Base-by-base conservation (phyloP, 2,329 filamentous ascomycete genomes). In the Pseudogymnoascus sp. region DNA sequence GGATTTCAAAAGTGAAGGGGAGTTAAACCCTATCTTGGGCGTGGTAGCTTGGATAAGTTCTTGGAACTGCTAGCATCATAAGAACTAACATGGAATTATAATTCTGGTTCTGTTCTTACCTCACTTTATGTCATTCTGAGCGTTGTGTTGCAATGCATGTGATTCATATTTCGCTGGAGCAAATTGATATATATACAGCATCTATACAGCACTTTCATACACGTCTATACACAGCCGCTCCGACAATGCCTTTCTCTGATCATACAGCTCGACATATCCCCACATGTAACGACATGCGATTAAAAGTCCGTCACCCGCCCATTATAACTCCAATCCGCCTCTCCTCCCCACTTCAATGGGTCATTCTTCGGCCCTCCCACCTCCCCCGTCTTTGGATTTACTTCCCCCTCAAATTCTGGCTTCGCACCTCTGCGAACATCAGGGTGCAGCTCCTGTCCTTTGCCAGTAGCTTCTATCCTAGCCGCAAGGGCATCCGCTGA, bases 331-430 rank as follows among this genome's bases (percentile, higher is more conserved):
- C 93, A 99, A 70, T 88, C 85, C 0, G 71, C 72, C 74, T 90
- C 87, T 0, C 90, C 88, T 0, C 92, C 92, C 93, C 93, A 97
- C 70, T 93, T 80, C 73, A 97, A 73, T 61, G 95, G 95, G 77
- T 99, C 93, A 73, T 96, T 97, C 86, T 97, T 99, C 5, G 95
- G 95, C 0, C 95, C 95, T 5, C 95, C 95, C 10, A 97, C 86
- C 81, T 99, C 95, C 23, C 95, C 95, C 1, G 95, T 99, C 80
- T 88, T 89, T 2, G 95, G 95, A 75, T 99, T 97, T 63, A 81
- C 82, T 62, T 97, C 93, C 64, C 95, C 95, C 69, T 93, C 87
- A 71, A 99, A 99, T 78, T 97, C 93, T 1, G 95, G 93, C 71
- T 87, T 84, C 46, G 92, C 89, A 37, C 93, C 93, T 67, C 86